Percentiles rank a stretch among this genome's conserved stretches.
Conservation (phyloP, 208 protist genomes). For the Strigomonas galati region DNA sequence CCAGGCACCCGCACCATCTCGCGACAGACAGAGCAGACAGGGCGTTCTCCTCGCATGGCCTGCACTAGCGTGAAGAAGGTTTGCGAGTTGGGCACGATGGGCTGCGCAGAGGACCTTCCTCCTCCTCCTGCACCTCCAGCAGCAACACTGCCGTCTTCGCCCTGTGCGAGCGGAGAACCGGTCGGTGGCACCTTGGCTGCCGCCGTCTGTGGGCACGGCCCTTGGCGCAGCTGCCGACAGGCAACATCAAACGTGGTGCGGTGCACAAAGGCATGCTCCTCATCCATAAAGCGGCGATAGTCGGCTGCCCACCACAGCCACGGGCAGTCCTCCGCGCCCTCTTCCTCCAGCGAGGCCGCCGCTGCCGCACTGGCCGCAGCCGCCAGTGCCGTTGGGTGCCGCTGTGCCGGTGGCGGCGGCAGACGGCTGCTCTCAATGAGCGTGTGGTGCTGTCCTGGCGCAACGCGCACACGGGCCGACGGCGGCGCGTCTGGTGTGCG, state of each 20-base stretch:
- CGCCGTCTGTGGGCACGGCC: conserved; percentile 5
- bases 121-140: too few species aligned
- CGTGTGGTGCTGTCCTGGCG: conserved; percentile 2
- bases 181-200: background rate
- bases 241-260: conserved; percentile 74
- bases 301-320: conserved; percentile 76
- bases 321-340: conserved; percentile 19
- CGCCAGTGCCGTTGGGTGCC: background rate
- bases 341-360: conserved; percentile 9
- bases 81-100: conserved; percentile 12
- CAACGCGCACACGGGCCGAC: background rate
- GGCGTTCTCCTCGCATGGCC: conserved; percentile 7
- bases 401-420: conserved; percentile 18
- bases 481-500: background rate
- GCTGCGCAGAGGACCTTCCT: background rate
- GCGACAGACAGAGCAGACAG: conserved; percentile 60
- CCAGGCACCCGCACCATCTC: conserved; percentile 24
- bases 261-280: conserved; percentile 69
- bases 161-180: background rate
- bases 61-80: conserved; percentile 10
- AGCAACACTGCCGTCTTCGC: background rate
- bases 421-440: conserved; percentile 19
- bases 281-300: conserved; percentile 74
- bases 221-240: conserved; percentile 43
- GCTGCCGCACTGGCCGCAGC: background rate